Conservation (phyloP, 371 early-diverging fungal genomes). For the Thermomucor indicae-seudaticae region DNA sequence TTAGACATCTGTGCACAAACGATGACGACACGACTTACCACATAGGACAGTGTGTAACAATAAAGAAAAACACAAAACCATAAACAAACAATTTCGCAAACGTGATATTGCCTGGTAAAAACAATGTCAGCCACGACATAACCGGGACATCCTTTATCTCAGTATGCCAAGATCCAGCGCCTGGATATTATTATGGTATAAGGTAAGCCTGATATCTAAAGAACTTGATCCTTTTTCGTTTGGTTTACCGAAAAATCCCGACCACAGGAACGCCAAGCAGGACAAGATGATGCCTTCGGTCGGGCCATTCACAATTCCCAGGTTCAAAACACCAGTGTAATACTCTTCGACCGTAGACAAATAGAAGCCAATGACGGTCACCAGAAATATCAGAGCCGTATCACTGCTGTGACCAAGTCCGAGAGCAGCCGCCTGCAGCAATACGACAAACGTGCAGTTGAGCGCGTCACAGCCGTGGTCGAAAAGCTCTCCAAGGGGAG, state of each 20-base stretch:
- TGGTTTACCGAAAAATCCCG: conserved; percentile 56
- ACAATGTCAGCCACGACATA: conserved; percentile 11
- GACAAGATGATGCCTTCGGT: conserved; percentile 91
- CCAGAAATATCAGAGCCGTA: conserved; percentile 55
- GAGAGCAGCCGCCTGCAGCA: conserved; percentile 81
- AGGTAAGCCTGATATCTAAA: neutral
- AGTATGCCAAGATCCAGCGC: conserved; percentile 37
- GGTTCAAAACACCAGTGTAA: conserved; percentile 88
- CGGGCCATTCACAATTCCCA: conserved; percentile 93
- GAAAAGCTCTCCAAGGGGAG: conserved; percentile 96
- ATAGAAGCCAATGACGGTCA: conserved; percentile 83
- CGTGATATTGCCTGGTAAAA: conserved; percentile 21
- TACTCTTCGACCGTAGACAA: conserved; percentile 95
- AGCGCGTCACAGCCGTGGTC: conserved; percentile 92
- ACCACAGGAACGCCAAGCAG: conserved; percentile 64
- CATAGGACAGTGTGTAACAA: conserved; percentile 36
- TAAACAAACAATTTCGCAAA: conserved; percentile 36
- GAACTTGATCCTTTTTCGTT: neutral
- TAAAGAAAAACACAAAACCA: conserved; percentile 29
- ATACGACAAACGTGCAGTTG: conserved; percentile 79
- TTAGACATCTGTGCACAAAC: neutral
- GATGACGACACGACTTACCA: conserved; percentile 19
- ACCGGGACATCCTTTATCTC: conserved; percentile 19
- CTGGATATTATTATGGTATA: conserved; percentile 12
- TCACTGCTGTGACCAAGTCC: conserved; percentile 75